Evolutionary conservation across 169 alveolate species (phyloP).

Genomic region (Condylostoma magnum): DNA sequence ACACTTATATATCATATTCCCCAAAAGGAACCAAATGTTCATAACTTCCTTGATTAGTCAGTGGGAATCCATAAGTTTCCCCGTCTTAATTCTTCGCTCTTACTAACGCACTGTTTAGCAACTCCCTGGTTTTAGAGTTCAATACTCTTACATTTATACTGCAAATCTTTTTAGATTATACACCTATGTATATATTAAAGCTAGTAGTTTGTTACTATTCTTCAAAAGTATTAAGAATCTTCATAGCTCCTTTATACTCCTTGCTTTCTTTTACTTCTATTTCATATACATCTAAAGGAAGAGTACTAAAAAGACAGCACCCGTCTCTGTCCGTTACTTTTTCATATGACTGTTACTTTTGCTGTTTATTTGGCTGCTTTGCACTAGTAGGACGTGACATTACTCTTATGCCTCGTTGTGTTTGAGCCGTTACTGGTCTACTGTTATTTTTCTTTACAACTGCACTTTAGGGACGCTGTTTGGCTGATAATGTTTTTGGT

Average conservation of each 20-base stretch:
- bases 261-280: conserved; percentile 14
- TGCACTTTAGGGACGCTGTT: no score
- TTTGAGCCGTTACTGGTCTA: no score
- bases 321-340: conserved; percentile 19
- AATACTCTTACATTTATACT: not conserved
- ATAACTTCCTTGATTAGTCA: conserved; percentile 2
- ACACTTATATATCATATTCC: not conserved
- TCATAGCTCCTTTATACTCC: not conserved
- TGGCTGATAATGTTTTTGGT: no score
- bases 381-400: no score
- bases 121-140: not conserved
- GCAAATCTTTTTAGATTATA: not conserved
- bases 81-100: not conserved
- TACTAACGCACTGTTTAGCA: not conserved
- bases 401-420: no score
- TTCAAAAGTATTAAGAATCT: conserved; percentile 14
- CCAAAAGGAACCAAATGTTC: conserved; percentile 14
- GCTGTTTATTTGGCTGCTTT: no score
- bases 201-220: not conserved
- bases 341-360: no score
- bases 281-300: conserved; percentile 22
- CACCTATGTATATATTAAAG: not conserved
- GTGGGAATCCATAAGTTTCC: not conserved
- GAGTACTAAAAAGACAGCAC: not conserved
- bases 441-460: no score